phyloP scores from a whole-genome alignment of 176 grass and related monocot species.

The Elaeis guineensis region DNA sequence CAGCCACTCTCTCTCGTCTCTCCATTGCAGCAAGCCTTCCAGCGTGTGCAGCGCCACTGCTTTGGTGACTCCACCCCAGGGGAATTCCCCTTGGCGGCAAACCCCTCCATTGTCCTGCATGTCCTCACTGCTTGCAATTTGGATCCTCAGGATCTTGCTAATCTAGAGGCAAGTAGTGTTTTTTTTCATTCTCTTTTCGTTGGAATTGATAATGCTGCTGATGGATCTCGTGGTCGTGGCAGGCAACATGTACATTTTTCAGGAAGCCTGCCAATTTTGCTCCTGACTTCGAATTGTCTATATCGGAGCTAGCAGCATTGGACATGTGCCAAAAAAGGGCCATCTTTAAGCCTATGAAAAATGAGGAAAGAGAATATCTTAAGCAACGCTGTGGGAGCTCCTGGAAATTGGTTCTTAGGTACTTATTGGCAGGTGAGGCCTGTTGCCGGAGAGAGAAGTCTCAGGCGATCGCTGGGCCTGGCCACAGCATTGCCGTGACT shows the following conservation, averaged over 20 bases:
- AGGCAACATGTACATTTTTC: conserved; percentile 85
- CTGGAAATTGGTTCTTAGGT: conserved; percentile 94
- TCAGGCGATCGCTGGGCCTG: conserved; percentile 68
- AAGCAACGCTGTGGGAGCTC: conserved; percentile 60
- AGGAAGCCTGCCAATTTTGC: conserved; percentile 86
- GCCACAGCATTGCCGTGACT: conserved; percentile 78
- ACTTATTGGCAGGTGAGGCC: conserved; percentile 67
- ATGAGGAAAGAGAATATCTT: conserved; percentile 56
- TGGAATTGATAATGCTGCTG: conserved; percentile 74
- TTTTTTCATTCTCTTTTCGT: conserved; percentile 21
- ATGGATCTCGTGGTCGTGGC: conserved; percentile 37
- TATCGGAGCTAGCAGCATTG: conserved; percentile 78
- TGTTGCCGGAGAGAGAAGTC: conserved; percentile 71
- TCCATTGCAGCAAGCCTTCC: conserved; percentile 66
- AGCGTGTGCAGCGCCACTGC: conserved; percentile 50
- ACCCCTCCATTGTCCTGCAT: conserved; percentile 80
- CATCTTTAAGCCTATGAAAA: conserved; percentile 72
- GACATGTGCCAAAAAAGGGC: conserved; percentile 87
- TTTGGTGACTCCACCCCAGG: conserved; percentile 58
- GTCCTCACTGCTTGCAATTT: conserved; percentile 70
- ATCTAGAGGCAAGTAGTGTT: conserved; percentile 74
- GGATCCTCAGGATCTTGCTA: conserved; percentile 67
- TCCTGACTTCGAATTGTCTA: conserved; percentile 63
- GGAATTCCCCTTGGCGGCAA: conserved; percentile 81
- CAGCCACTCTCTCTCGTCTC: conserved; percentile 59